Evolutionary conservation across 208 protist species (phyloP), one percentile per base, ranked within the genome.

Genomic region (Trypanosoma platydactyli): DNA sequence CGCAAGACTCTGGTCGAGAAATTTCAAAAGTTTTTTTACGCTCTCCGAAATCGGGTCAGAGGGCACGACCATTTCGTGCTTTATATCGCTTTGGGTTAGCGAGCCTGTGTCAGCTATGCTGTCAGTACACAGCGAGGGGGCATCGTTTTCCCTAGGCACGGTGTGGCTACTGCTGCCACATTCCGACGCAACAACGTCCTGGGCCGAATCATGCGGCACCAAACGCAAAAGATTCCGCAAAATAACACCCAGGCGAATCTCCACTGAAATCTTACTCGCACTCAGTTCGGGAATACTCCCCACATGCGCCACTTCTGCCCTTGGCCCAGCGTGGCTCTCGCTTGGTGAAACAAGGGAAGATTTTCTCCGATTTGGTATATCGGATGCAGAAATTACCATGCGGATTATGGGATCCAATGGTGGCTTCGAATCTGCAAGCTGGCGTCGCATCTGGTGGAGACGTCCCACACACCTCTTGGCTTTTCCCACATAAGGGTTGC

Each of bases 401-500:
- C 33, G 9, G 33, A n/a, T n/a, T n/a, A n/a, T n/a, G n/a, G n/a
- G n/a, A n/a, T n/a, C 44, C 1, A 44, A 6, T 1, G 52, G 27
- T 12, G 49, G 11, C 0, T 29, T 38, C 7, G 46, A 45, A 0
- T 57, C 40, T 16, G 40, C 5, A 11, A 49, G 16, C 33, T 57
- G 57, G 30, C 66, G 64, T 27, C 59, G 71, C 25, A 44, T 35
- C 27, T 42, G 25, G n/a, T 50, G 42, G 0, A 35, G 46, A 27
- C 55, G 70, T 4, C 64, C 46, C 29, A 77, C 49, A 18, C 76
- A 79, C 30, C 77, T 69, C 6, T 71, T 54, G 4, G 75, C 65
- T 62, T 92, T 92, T 13, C 64, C 67, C 5, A 87, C 71, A 57
- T 94, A 91, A 20, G 88, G 88, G 64, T 94, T 94, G 40, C 77